Conservation (phyloP, 2,329 filamentous ascomycete species). For the Claviceps lovelessii region DNA sequence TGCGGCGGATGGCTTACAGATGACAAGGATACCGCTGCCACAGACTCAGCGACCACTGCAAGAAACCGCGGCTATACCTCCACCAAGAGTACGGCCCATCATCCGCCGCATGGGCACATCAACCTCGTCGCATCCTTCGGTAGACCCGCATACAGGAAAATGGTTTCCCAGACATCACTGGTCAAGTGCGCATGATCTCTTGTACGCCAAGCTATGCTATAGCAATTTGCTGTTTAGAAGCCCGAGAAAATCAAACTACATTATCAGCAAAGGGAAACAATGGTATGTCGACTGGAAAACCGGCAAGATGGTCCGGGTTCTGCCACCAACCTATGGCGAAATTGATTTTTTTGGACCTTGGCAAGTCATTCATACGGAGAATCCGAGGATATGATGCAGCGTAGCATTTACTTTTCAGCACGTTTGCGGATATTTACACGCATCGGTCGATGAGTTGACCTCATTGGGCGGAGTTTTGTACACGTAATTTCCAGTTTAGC, state of each 20-base stretch:
- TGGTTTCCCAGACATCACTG: slow-evolving; percentile 42
- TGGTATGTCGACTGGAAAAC: slow-evolving; percentile 47
- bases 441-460: too few species aligned
- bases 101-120: slow-evolving; percentile 29
- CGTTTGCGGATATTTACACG: too few species aligned
- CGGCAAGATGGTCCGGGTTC: slow-evolving; percentile 37
- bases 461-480: too few species aligned
- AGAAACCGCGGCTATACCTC: slow-evolving; percentile 9
- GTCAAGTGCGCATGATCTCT: slow-evolving; percentile 40
- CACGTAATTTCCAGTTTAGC: too few species aligned
- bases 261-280: slow-evolving; percentile 41
- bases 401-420: too few species aligned
- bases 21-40: background rate
- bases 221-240: slow-evolving; percentile 42
- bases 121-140: slow-evolving; percentile 29
- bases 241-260: slow-evolving; percentile 43
- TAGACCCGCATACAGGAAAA: slow-evolving; percentile 37
- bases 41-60: slow-evolving; percentile 5
- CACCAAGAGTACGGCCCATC: slow-evolving; percentile 16
- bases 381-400: slow-evolving; percentile 25
- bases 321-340: slow-evolving; percentile 40
- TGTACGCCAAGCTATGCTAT: slow-evolving; percentile 47
- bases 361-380: slow-evolving; percentile 36
- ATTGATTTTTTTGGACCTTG: slow-evolving; percentile 34
- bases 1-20: background rate